Percentiles rank a stretch among this genome's conserved stretches.
These are phyloP conservation scores for Trichophyton benhamiae DNA, from an alignment of 2,329 filamentous ascomycete species.

Conservation along the genomic window DNA sequence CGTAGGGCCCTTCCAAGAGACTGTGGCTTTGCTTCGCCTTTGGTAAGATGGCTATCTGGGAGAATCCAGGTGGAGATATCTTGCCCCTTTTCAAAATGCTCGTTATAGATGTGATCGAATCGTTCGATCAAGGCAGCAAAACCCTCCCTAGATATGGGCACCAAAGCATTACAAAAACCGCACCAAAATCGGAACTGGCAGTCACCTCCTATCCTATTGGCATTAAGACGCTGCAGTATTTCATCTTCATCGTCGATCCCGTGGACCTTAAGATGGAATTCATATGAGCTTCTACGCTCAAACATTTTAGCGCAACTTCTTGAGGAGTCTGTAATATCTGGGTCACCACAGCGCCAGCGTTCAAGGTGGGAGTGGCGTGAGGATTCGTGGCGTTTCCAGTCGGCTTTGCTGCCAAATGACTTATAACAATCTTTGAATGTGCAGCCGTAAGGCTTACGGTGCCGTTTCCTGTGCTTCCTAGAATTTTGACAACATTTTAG, in stretches of 20 bases:
- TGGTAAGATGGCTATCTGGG: slow-evolving; percentile 18
- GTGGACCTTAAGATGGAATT: slow-evolving; percentile 49
- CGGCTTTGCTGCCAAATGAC: slow-evolving; percentile 79
- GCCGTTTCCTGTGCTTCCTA: slow-evolving; percentile 75
- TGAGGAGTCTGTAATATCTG: slow-evolving; percentile 16
- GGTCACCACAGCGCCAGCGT: slow-evolving; percentile 56
- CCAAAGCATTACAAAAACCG: slow-evolving; percentile 57
- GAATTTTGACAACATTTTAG: not conserved
- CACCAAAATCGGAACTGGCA: slow-evolving; percentile 67
- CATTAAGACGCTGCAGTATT: slow-evolving; percentile 30
- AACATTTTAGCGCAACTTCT: slow-evolving; percentile 46
- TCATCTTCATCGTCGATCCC: slow-evolving; percentile 21
- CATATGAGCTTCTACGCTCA: slow-evolving; percentile 48
- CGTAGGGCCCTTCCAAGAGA: not conserved
- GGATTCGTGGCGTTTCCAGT: slow-evolving; percentile 86
- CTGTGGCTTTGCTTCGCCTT: slow-evolving; percentile 6
- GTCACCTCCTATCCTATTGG: slow-evolving; percentile 51
- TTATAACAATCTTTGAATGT: slow-evolving; percentile 59
- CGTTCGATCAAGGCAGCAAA: slow-evolving; percentile 48
- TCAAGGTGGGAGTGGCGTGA: slow-evolving; percentile 62
- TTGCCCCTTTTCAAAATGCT: slow-evolving; percentile 32
- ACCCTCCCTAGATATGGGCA: slow-evolving; percentile 41
- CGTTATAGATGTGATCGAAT: slow-evolving; percentile 61
- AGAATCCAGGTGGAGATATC: slow-evolving; percentile 25
- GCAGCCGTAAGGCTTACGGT: slow-evolving; percentile 70